phyloP scores from a whole-genome alignment of 2,329 filamentous ascomycete genomes.

The Zarea fungicola region DNA sequence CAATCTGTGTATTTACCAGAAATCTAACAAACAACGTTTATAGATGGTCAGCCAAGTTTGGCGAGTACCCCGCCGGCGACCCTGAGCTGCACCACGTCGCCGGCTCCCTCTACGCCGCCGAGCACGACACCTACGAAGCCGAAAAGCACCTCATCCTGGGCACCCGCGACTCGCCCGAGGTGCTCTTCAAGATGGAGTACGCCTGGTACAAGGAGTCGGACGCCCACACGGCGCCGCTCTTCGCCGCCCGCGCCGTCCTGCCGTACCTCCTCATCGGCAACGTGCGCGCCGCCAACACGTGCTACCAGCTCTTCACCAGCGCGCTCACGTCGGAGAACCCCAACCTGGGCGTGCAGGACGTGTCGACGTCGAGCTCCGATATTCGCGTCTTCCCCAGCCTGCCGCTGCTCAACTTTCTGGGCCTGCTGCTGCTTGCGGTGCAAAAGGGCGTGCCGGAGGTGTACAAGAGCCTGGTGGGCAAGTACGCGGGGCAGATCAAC shows the following conservation, averaged over 20 bases:
- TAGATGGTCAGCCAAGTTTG: conserved; percentile 76
- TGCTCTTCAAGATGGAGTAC: conserved; percentile 80
- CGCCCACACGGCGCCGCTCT: conserved; percentile 79
- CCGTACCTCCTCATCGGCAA: conserved; percentile 91
- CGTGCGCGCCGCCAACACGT: conserved; percentile 79
- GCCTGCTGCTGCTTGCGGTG: conserved; percentile 74
- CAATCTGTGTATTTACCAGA: neutral
- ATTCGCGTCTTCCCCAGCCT: conserved; percentile 81
- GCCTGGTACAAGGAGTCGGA: conserved; percentile 90
- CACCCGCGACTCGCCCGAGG: conserved; percentile 79
- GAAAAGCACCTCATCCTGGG: conserved; percentile 86
- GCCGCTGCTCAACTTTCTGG: conserved; percentile 93
- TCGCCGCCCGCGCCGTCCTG: conserved; percentile 79
- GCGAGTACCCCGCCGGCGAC: conserved; percentile 85
- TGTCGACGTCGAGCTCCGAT: conserved; percentile 69
- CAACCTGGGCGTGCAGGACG: conserved; percentile 69
- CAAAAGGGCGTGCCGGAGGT: conserved; percentile 74
- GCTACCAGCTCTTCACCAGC: conserved; percentile 60
- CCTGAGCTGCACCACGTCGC: conserved; percentile 91
- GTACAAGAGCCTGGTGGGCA: conserved; percentile 74
- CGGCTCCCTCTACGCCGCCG: conserved; percentile 83
- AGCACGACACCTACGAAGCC: conserved; percentile 88
- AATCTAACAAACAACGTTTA: conserved; percentile 5
- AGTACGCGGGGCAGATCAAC: conserved; percentile 73
- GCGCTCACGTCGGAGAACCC: conserved; percentile 36